Percentiles rank a stretch among this genome's conserved stretches.
Evolutionary conservation across 208 protist genomes (phyloP).

Genomic region (Trypanosoma conorhini): DNA sequence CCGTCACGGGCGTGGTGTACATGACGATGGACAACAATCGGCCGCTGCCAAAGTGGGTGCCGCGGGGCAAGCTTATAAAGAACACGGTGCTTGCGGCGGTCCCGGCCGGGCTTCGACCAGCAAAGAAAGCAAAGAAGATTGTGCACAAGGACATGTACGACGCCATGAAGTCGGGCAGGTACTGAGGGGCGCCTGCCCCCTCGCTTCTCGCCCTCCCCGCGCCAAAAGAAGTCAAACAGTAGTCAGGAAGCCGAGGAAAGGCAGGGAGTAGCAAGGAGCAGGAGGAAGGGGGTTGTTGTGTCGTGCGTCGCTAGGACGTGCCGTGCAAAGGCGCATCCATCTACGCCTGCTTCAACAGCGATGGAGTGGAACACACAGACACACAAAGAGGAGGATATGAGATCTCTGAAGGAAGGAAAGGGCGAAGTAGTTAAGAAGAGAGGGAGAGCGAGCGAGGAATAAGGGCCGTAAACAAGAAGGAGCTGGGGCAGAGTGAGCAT

Average conservation of each 20-base stretch:
- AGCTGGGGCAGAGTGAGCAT: not conserved
- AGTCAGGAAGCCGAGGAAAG: not conserved
- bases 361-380: constrained; percentile 4
- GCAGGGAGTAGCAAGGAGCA: not conserved
- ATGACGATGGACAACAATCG: constrained; percentile 76
- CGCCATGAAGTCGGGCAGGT: constrained; percentile 78
- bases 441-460: not conserved
- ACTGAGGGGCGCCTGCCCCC: constrained; percentile 24
- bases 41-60: constrained; percentile 81
- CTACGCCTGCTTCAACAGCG: not conserved
- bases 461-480: not conserved
- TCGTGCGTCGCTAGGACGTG: not conserved
- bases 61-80: constrained; percentile 80
- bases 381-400: not conserved
- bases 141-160: constrained; percentile 86
- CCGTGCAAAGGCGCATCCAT: not conserved
- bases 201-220: not conserved
- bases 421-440: not conserved
- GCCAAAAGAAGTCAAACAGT: not conserved
- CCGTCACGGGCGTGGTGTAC: constrained; percentile 64
- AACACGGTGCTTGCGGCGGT: constrained; percentile 70
- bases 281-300: not conserved
- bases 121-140: constrained; percentile 53
- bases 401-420: not conserved
- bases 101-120: constrained; percentile 41